These are phyloP conservation scores for Alternaria ethzedia DNA, from an alignment of 2,329 filamentous ascomycete species.

Conservation along the genomic window DNA sequence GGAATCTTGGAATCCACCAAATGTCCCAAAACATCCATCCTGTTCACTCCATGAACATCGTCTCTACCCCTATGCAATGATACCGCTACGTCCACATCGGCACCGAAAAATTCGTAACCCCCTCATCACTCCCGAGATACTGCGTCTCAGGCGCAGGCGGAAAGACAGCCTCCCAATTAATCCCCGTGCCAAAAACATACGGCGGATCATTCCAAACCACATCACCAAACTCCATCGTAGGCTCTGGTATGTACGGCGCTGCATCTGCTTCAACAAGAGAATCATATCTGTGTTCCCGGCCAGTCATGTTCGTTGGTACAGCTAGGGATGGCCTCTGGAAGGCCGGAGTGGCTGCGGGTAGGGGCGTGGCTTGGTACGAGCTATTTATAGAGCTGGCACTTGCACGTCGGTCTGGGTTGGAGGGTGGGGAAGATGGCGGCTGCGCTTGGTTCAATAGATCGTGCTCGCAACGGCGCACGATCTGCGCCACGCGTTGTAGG, in stretches of 20 bases:
- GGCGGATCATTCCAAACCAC: conserved; percentile 11
- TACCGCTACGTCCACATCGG: conserved; percentile 13
- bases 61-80: neutral
- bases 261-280: neutral
- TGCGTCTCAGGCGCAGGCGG: conserved; percentile 11
- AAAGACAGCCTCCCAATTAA: conserved; percentile 32
- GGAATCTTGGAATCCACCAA: too few relatives aligned
- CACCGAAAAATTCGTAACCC: conserved; percentile 2
- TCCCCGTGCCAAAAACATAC: conserved; percentile 18
- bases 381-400: conserved; percentile 5
- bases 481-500: conserved; percentile 33
- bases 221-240: conserved; percentile 1
- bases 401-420: neutral
- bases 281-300: neutral
- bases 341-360: neutral
- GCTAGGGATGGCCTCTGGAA: neutral
- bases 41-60: too few relatives aligned
- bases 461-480: conserved; percentile 36
- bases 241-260: conserved; percentile 4
- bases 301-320: neutral
- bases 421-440: neutral
- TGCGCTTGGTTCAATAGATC: conserved; percentile 27
- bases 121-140: neutral
- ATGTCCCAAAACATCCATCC: neutral
- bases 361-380: conserved; percentile 3